Base-by-base conservation (phyloP, 352 stramenopile genomes). In the Pythium myriotylum region DNA sequence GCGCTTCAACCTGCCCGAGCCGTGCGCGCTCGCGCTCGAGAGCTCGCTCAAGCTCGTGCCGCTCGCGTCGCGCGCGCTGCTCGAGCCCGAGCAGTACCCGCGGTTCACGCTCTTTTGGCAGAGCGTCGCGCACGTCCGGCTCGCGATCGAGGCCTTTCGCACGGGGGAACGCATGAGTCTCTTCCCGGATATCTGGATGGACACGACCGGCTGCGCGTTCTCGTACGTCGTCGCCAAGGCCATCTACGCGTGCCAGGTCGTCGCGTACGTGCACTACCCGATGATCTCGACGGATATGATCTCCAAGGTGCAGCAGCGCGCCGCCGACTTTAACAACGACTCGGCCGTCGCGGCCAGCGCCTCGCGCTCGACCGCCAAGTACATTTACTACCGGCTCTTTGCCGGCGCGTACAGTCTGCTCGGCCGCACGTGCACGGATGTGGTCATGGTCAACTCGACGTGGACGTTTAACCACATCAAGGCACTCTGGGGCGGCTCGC, bases 231-330 rank as follows among this genome's bases (percentile, higher is more conserved):
- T 99, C 2, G 96, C 96, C 0, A 90, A 79, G 59, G 43, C 93
- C 4, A 64, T 97, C 5, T 87, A 84, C 50, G 84, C 88, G 2
- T 97, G 84, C 51, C 85, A 63, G 1, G 86, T 99, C 32, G 81
- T 91, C 3, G 85, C 95, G 45, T 99, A 99, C 84, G 95, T 98
- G 24, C 97, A 99, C 83, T 99, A 99, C 83, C 97, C 98, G 8
- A 99, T 98, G 57, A 99, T 99, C 67, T 99, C 91, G 48, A 98
- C 92, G 32, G 97, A 99, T 67, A 99, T 99, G 98, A 91, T 99
- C 33, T 62, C 70, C 33, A 83, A 95, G 35, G 96, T 99, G 6
- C 89, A 88, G 62, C 79, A 98, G 54, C 90, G 92, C 35, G 70
- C 86, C 35, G 73, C 92, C 4, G 82, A 86, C 14, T 98, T 98